phyloP scores from a whole-genome alignment of 192 early-diverging fungal genomes.

The Coemansia sp. region DNA sequence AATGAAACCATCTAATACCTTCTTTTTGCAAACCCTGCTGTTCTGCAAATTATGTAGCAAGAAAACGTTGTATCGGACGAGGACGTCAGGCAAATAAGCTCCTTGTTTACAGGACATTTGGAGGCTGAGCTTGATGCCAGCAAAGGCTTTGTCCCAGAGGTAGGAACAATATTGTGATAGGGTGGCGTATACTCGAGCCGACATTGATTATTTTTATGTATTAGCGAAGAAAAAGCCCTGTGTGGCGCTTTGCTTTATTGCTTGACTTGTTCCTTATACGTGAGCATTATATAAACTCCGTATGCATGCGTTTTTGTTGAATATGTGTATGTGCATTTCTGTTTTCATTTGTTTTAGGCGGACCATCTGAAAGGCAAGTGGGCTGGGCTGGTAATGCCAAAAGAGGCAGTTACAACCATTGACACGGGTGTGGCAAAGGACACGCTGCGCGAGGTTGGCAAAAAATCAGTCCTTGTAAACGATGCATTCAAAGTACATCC shows the following conservation, averaged over 20 bases:
- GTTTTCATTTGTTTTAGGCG: constrained; percentile 17
- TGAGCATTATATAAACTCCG: neutral
- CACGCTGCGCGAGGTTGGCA: constrained; percentile 68
- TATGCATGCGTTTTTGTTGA: neutral
- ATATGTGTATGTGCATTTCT: neutral
- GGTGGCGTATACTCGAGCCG: neutral
- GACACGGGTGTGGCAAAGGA: constrained; percentile 68
- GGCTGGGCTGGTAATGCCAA: constrained; percentile 70
- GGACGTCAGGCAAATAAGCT: constrained; percentile 27
- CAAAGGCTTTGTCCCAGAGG: constrained; percentile 41
- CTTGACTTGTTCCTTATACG: neutral
- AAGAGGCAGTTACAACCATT: constrained; percentile 33
- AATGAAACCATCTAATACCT: too few species aligned
- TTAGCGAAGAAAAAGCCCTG: neutral
- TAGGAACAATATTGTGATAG: neutral
- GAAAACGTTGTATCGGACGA: constrained; percentile 24
- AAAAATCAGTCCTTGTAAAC: constrained; percentile 72
- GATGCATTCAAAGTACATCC: constrained; percentile 74
- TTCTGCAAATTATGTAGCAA: constrained; percentile 15
- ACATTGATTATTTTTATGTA: neutral
- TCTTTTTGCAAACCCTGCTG: neutral
- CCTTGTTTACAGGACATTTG: constrained; percentile 31
- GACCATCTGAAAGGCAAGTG: constrained; percentile 74
- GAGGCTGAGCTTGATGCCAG: constrained; percentile 46
- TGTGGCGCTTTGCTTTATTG: neutral